These are phyloP conservation scores for Eucalyptus tenuipes DNA, from an alignment of 345 rosid genomes.

Conservation along the genomic window DNA sequence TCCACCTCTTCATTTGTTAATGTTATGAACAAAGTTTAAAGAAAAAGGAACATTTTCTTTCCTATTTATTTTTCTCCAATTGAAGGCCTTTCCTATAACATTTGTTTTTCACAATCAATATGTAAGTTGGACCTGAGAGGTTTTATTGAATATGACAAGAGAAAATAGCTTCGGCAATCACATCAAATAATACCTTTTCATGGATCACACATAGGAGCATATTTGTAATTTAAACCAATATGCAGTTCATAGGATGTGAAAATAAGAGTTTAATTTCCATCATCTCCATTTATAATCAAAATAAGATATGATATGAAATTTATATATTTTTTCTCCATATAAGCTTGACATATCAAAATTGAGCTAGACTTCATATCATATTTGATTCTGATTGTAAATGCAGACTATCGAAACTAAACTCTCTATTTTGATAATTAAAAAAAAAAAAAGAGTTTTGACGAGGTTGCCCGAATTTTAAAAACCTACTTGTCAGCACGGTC, in stretches of 20 bases:
- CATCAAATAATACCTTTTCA: neutral
- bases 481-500: neutral
- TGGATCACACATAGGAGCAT: fast-evolving
- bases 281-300: fast-evolving
- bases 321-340: neutral
- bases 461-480: neutral
- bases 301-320: neutral
- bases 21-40: neutral
- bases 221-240: neutral
- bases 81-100: neutral
- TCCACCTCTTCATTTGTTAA: neutral
- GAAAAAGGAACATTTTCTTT: neutral
- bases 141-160: neutral
- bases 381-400: neutral
- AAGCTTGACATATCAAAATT: neutral
- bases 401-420: neutral
- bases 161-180: neutral
- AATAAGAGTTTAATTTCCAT: neutral
- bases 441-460: neutral
- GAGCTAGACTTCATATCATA: neutral
- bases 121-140: neutral
- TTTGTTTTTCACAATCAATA: neutral
- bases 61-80: neutral
- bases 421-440: neutral
- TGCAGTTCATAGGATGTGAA: neutral